A percentile compares a stretch with the other conserved stretches of the same genome.
phyloP scores from a whole-genome alignment of 176 grass and related monocot genomes.

The Aegilops sharonensis region DNA sequence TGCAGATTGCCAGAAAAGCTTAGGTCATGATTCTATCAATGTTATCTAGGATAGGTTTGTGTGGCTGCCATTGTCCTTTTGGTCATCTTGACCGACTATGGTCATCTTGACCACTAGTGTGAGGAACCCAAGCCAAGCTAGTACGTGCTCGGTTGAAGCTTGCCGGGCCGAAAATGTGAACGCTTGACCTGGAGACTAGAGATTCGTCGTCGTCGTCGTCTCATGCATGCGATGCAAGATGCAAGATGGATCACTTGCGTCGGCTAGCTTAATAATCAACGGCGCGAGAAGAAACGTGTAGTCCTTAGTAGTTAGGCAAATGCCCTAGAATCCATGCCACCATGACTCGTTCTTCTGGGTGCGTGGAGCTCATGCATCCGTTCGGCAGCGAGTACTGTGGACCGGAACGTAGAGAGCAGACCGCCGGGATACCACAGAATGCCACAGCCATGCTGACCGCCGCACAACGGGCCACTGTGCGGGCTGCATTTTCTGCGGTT shows the following conservation, averaged over 20 bases:
- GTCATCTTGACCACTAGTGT: not conserved
- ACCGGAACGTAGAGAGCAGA: not conserved
- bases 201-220: not conserved
- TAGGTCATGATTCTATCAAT: not conserved
- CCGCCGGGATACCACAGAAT: not conserved
- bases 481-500: not conserved
- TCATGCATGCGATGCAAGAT: not conserved
- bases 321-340: constrained; percentile 7
- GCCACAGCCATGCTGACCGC: not conserved
- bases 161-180: not conserved
- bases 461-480: not conserved
- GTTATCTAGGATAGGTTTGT: not conserved
- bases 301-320: not conserved
- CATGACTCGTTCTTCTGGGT: not conserved
- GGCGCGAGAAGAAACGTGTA: too few species aligned
- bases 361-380: not conserved
- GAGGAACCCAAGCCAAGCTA: not conserved
- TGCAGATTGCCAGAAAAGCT: not conserved
- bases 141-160: not conserved
- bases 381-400: not conserved
- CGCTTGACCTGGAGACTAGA: not conserved
- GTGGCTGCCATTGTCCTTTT: not conserved
- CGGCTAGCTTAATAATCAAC: too few species aligned
- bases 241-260: not conserved
- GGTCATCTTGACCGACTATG: not conserved